Conservation (phyloP, 1,284 basidiomycete species). For the Rhizoctonia solani region DNA sequence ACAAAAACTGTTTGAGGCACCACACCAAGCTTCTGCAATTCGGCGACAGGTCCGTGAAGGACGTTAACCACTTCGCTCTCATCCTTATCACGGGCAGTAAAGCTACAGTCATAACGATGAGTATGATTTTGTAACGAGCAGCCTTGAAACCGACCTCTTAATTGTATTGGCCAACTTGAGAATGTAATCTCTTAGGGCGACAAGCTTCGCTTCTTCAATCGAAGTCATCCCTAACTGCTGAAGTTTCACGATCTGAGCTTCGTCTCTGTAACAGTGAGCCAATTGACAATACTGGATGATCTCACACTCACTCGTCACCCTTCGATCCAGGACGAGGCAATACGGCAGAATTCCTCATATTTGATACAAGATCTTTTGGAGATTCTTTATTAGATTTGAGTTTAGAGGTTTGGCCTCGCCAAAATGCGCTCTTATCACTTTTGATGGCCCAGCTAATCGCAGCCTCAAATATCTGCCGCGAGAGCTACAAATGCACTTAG, state of each 20-base stretch:
- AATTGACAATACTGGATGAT: background rate
- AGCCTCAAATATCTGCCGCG: conserved; percentile 81
- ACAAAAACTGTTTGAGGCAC: conserved; percentile 96
- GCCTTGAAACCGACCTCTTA: conserved; percentile 52
- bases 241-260: conserved; percentile 69
- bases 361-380: conserved; percentile 67
- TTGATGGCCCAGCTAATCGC: conserved; percentile 88
- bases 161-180: conserved; percentile 75
- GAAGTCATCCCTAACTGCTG: conserved; percentile 81
- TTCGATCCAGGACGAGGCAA: conserved; percentile 53
- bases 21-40: conserved; percentile 83
- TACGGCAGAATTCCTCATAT: conserved; percentile 58
- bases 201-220: conserved; percentile 78
- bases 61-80: conserved; percentile 65
- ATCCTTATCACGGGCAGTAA: conserved; percentile 60
- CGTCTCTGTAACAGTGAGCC: conserved; percentile 60
- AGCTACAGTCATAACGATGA: conserved; percentile 49
- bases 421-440: conserved; percentile 73
- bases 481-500: conserved; percentile 57
- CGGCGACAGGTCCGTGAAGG: conserved; percentile 62
- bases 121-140: background rate
- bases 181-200: conserved; percentile 87
- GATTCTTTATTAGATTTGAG: conserved; percentile 53
- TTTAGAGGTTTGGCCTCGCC: conserved; percentile 60
- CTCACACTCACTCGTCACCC: conserved; percentile 70